Base-by-base conservation (phyloP, 768 basidiomycete species). In the Obba rivulosa region DNA sequence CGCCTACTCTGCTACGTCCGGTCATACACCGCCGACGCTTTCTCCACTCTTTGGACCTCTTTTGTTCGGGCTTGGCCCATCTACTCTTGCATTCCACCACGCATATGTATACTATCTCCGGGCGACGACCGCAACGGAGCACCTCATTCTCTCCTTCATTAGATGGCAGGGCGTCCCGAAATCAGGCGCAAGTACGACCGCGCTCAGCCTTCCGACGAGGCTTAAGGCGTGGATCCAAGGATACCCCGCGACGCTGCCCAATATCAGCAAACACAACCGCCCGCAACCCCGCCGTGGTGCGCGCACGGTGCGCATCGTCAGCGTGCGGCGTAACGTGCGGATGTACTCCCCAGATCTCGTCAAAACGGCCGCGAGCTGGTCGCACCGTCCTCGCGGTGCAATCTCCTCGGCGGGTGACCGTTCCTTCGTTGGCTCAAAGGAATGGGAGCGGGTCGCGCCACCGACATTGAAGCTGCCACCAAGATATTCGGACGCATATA, bases 201-300 rank as follows among this genome's bases (percentile, higher is more conserved):
- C 80, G 8, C 75, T 57, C 2, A 81, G 83, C 2, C 79, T 92
- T 8, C 95, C 94, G 2, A 79, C 81, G 13, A 81, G 89, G n/a
- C 81, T 96, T 52, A 86, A 87, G 58, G 84, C 89, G 56, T 94
- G 92, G 90, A 87, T 95, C 53, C 79, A 86, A 51, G 88, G 88
- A 2, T 96, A 97, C 60, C 92, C 92, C 0, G 64, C 81, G 8
- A 90, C 84, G 77, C 70, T 95, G 3, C 79, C 88, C 1, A 69
- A 73, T 41, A 73, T 87, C 28, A 77, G 67, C 45, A 74, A 75
- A 55, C 68, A 68, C 41, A 67, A 74, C 23, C 77, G 74, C 14
- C 79, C 80, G 0, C 79, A 83, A 50, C 78, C 89, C 0, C 77
- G 93, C 21, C 77, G 80, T 18, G 92, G 91, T 0, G 85, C 84